Evolutionary conservation across 495 filamentous ascomycete species (phyloP).

Genomic region (Hyaloscypha hepaticicola): DNA sequence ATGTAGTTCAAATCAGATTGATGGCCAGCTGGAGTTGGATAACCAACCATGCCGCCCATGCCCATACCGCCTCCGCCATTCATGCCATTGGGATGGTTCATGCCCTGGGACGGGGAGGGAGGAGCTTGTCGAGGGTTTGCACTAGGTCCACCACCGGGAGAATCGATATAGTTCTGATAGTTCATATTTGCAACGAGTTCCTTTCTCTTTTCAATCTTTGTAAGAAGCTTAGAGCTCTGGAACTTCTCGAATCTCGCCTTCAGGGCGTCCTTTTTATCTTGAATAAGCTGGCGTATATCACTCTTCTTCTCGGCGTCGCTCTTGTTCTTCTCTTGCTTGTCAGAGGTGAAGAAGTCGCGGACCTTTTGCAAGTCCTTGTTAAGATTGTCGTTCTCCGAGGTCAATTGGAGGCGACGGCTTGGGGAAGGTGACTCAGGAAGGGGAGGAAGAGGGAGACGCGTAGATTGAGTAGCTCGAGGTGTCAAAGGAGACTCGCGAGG

Average conservation of each 20-base stretch:
- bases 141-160: constrained; percentile 1
- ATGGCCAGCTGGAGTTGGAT: constrained; percentile 75
- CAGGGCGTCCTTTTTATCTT: too few species aligned
- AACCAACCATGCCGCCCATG: constrained; percentile 42
- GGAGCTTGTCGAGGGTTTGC: constrained; percentile 30
- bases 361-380: too few species aligned
- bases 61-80: constrained; percentile 46
- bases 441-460: too few species aligned
- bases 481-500: too few species aligned
- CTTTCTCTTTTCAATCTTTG: neutral
- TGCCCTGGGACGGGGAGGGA: constrained; percentile 27
- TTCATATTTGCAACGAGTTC: neutral
- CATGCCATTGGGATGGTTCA: constrained; percentile 53
- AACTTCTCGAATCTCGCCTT: too few species aligned
- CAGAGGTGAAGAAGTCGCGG: neutral
- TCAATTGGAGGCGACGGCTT: neutral
- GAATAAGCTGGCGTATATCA: too few species aligned
- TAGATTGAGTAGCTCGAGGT: too few species aligned
- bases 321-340: neutral
- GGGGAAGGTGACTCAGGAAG: too few species aligned
- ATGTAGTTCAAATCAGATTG: constrained; percentile 86
- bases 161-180: constrained; percentile 29
- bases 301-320: too few species aligned
- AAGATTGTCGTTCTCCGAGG: too few species aligned
- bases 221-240: neutral